Base-by-base conservation (phyloP, 148 eudicot species). In the Polygonum aviculare region DNA sequence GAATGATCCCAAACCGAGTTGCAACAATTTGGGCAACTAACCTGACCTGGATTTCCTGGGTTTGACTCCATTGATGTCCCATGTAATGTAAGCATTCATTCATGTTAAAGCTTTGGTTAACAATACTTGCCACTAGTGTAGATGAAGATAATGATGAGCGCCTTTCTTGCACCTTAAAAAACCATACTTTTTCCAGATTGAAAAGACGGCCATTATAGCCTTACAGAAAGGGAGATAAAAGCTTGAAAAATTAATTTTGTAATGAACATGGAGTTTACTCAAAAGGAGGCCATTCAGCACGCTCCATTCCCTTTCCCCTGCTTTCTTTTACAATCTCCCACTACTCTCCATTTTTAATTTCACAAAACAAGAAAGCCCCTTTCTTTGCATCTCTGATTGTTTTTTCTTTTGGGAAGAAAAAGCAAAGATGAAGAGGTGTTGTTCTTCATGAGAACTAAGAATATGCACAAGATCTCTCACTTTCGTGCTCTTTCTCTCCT, bases 381-480 rank as follows among this genome's bases (percentile, higher is more conserved):
- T 31, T 67, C 45, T 57, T 21, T 21, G 31, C 45, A 67, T 19
- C 72, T 67, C 38, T 67, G 44, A 67, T 67, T 67, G 16, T 36
- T 36, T 36, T 33, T 16, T 6, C 26, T 62, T 26, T 14, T 2
- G 2, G 7, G 21, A 62, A 31, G 10, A 60, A 31, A 62, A 62
- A 62, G 60, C 69, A 62, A 62, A 62, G 69, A 62, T 62, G 36
- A 62, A 31, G 69, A 62, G 69, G 69, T 62, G 12, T 60, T 62
- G 12, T 60, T 60, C 11, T 67, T 67, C 71, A 67, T 7, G 71
- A 67, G 71, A 67, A 67, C 36, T 7, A 44, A 67, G 71, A 67
- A 67, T 67, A 36, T 67, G 45, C 72, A 38, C 38, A 45, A 45
- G 72, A 67, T 67, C 45, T 67, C 45, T 22, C 39, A 14, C 69